Base-by-base conservation (phyloP, 352 stramenopile species). In the Phytopythium aichiense region DNA sequence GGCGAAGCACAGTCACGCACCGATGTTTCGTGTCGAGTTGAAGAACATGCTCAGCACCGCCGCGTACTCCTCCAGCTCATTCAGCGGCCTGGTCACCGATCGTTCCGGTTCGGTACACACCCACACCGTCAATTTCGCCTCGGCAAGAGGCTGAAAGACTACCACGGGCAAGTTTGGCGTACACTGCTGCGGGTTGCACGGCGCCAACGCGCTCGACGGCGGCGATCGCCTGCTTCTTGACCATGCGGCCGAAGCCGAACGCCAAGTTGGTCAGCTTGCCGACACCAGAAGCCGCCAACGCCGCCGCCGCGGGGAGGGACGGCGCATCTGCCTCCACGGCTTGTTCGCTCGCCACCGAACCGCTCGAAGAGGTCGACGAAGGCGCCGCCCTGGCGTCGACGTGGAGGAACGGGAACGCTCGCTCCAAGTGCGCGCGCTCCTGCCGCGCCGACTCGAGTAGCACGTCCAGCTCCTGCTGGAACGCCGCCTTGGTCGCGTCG, bases 171-270 rank as follows among this genome's bases (percentile, higher is more conserved):
- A 6, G 28, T 23, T n/a, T 28, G 4, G 69, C 78, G 35, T 65
- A 92, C 83, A 88, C 66, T 52, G 72, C 65, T 22, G 84, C 58
- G n/a, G 69, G 60, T 33, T 81, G 80, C 0, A 81, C 80, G 33
- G 83, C 78, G 20, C 80, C 83, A 18, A 88, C 83, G 22, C 85
- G 81, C 65, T 94, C 85, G 18, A 94, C 85, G 9, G 81, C 85
- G 33, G 85, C 83, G 49, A 92, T 89, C 8, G 85, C 83, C 66
- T 94, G 85, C 51, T 92, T 94, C 65, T 92, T 92, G 48, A 94
- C 80, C 80, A 92, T 92, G 20, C 83, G 75, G 7, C 85, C 85
- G 58, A 94, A 94, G 0, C 85, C 85, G 59, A 87, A 86, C 0
- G 85, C 85, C n/a, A 94, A 56, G 60, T 87, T 91, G 12, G 83